Base-by-base conservation (phyloP, 2,329 filamentous ascomycete species). In the Colletotrichum chlorophyti region DNA sequence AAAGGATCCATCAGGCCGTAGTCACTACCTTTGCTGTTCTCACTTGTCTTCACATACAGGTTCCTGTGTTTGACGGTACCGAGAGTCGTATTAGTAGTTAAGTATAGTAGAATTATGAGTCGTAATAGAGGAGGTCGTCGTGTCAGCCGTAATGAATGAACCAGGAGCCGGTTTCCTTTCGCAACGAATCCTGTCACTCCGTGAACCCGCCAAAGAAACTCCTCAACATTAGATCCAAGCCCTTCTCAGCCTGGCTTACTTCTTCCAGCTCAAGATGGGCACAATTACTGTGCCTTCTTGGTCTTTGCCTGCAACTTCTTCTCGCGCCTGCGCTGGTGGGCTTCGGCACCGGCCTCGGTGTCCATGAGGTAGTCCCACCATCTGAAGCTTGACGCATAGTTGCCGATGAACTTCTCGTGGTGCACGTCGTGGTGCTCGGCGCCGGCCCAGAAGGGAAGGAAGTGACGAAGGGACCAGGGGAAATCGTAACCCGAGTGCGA, bases 401-500 rank as follows among this genome's bases (percentile, higher is more conserved):
- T 99, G 67, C 95, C 95, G 64, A 99, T 93, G 79, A 99, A 99
- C 73, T 93, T 92, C 82, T 99, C 95, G 79, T 99, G 95, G 79
- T 99, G 95, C 40, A 93, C 81, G 71, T 99, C 95, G 79, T 99
- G 95, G 79, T 98, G 94, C 68, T 96, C 88, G 49, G 95, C 95
- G 61, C 95, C 95, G 53, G 94, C 94, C 95, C 95, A 99, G 86
- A 99, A 93, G 27, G 95, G 95, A 47, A 99, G 80, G 82, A 97
- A 91, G 76, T 97, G 91, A 76, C 93, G 91, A 77, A 99, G 79
- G 70, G 90, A 94, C 93, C 93, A 99, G 61, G 95, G 95, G 79
- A 99, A 98, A 72, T 99, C 95, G 76, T 98, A 99, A 63, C 95
- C 95, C 68, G 90, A 95, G 82, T 99, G 95, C 26, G 95, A 90